A percentile compares a stretch with the other conserved stretches of the same genome.
phyloP scores from a whole-genome alignment of 176 grass and related monocot genomes.

The Triticum urartu region DNA sequence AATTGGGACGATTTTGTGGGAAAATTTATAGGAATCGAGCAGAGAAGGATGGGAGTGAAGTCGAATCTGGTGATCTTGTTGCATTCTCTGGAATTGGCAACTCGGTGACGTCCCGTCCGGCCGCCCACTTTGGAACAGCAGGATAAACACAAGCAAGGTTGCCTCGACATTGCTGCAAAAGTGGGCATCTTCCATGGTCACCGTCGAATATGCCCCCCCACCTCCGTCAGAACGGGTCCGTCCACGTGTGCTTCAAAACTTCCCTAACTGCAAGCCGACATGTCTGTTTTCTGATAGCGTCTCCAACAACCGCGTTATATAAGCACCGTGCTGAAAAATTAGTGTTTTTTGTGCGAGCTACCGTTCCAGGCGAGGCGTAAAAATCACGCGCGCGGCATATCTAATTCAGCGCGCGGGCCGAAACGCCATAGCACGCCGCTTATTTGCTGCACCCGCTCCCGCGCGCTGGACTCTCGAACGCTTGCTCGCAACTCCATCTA shows the following conservation, averaged over 20 bases:
- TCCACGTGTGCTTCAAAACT: not conserved
- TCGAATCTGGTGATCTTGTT: not conserved
- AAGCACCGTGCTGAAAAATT: too few relatives aligned
- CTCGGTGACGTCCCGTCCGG: not conserved
- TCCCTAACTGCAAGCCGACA: not conserved
- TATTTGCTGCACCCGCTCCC: too few relatives aligned
- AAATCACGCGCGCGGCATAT: too few relatives aligned
- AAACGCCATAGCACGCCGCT: too few relatives aligned
- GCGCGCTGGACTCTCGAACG: too few relatives aligned
- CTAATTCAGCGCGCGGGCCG: too few relatives aligned
- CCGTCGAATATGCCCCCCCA: not conserved
- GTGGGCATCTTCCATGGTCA: not conserved
- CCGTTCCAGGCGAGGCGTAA: too few relatives aligned
- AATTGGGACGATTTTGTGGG: not conserved
- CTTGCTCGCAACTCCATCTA: too few relatives aligned
- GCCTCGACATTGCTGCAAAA: not conserved
- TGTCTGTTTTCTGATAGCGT: too few relatives aligned
- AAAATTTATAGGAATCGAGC: conserved; percentile 29
- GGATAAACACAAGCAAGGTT: not conserved
- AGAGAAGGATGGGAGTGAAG: not conserved
- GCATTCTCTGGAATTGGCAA: not conserved
- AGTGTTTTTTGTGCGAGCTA: too few relatives aligned
- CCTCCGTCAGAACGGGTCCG: not conserved
- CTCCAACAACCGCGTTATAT: too few relatives aligned
- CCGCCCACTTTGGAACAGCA: not conserved